Conservation (phyloP, 768 basidiomycete genomes). For the Pisolithus marmoratus region DNA sequence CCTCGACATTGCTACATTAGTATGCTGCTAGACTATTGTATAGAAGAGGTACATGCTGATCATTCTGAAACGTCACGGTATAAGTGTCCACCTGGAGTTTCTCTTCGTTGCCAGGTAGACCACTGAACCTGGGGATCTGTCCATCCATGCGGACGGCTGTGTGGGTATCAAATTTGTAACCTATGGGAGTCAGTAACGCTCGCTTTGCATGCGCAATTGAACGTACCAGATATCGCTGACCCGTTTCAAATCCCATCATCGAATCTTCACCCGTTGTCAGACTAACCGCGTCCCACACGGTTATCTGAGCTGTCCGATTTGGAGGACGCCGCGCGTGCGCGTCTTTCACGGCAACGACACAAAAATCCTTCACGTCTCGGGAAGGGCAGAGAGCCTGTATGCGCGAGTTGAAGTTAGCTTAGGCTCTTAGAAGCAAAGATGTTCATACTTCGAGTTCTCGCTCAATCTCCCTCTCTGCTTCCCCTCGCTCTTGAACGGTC, state of each 20-base stretch:
- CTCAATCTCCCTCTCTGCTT: conserved; percentile 56
- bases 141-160: conserved; percentile 69
- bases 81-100: conserved; percentile 56
- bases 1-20: too few relatives aligned
- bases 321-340: conserved; percentile 47
- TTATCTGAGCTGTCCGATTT: conserved; percentile 66
- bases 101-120: conserved; percentile 65
- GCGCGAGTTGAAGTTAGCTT: not conserved
- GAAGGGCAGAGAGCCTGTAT: conserved; percentile 58
- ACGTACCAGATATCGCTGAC: conserved; percentile 65
- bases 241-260: conserved; percentile 49
- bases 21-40: not conserved
- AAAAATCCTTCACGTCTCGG: conserved; percentile 70
- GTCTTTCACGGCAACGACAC: conserved; percentile 66
- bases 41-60: not conserved
- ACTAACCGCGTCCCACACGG: conserved; percentile 72
- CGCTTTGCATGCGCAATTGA: not conserved
- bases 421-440: not conserved
- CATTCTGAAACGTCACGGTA: conserved; percentile 4
- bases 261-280: conserved; percentile 47
- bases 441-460: conserved; percentile 62
- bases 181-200: conserved; percentile 3
- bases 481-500: conserved; percentile 44
- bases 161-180: conserved; percentile 69
- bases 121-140: conserved; percentile 49